Base-by-base conservation (phyloP, 1,139 yeast species). In the Candida neerlandica region DNA sequence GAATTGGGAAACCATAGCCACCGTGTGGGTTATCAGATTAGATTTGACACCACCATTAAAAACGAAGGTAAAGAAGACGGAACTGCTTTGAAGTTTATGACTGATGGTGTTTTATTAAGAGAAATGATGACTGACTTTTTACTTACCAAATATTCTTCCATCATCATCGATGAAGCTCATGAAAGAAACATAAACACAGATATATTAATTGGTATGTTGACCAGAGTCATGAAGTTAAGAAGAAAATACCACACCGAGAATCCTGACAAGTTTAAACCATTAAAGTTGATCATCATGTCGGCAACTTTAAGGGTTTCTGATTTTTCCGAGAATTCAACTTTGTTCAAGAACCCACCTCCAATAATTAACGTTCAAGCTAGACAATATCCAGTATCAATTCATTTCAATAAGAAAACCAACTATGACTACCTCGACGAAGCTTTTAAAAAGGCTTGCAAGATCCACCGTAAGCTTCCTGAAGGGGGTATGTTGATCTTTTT, bases 101-200 rank as follows among this genome's bases (percentile, higher is more conserved):
- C 99, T 1, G 99, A 95, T 75, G 99, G 99, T 82, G 97, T 95
- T 40, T 71, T 95, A 47, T 71, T 95, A 33, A 78, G 98, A 58
- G 99, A 95, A 67, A 84, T 95, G 86, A 86, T 94, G 85, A 73
- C 82, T 0, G 99, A 95, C 61, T 86, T 94, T 56, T 70, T 86
- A 56, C 73, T 95, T 45, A 77, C 81, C 34, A 89, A 89, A 62
- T 95, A 95, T 64, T 90, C 97, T 0, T 85, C 88, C 1, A 77
- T 95, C 41, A 80, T 95, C 32, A 89, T 95, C 53, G 99, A 95
- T 72, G 99, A 94, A 68, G 99, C 99, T 0, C 99, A 95, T 66
- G 99, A 95, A 66, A 81, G 99, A 63, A 92, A 91, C 62, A 85
- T 92, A 54, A 95, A 94, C 61, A 95, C 99, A 0, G 99, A 95